Percentiles rank a stretch among this genome's conserved stretches.
Conservation (phyloP, 2,329 filamentous ascomycete genomes). For the Fusarium newnesense region DNA sequence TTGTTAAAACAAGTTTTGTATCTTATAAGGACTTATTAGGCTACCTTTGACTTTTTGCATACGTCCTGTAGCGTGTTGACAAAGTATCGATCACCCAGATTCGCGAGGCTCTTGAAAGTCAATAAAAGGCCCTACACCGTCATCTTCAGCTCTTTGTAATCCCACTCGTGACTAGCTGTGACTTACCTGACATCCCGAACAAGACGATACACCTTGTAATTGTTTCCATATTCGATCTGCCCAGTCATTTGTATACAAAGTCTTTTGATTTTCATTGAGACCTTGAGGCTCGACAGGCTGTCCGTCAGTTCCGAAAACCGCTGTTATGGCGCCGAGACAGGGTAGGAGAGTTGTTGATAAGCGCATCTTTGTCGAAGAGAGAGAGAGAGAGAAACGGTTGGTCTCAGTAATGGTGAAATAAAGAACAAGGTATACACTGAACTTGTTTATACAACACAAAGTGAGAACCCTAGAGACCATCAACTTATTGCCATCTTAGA, state of each 20-base stretch:
- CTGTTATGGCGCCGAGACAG: conserved; percentile 19
- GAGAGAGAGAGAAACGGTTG: neutral
- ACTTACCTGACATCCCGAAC: conserved; percentile 39
- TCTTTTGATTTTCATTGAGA: conserved; percentile 17
- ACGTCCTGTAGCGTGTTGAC: conserved; percentile 46
- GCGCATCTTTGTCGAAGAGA: conserved; percentile 10
- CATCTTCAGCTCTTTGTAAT: neutral
- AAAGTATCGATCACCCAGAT: conserved; percentile 55
- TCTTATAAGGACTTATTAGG: neutral
- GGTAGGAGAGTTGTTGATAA: conserved; percentile 6
- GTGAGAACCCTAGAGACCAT: conserved; percentile 11
- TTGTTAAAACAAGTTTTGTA: neutral
- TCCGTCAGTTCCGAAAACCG: conserved; percentile 11
- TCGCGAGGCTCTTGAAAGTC: conserved; percentile 55
- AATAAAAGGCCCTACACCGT: conserved; percentile 47
- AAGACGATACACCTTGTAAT: conserved; percentile 29
- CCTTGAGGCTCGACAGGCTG: conserved; percentile 5
- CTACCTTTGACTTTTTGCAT: conserved; percentile 49
- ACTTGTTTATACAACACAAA: neutral
- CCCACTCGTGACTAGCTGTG: neutral
- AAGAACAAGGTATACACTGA: neutral
- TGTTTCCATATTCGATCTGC: conserved; percentile 32
- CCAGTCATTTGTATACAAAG: conserved; percentile 21
- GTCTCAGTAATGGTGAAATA: neutral
- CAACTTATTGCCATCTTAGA: neutral